A percentile compares a stretch with the other conserved stretches of the same genome.
phyloP scores from a whole-genome alignment of 164 flowering plant species.

The Vitis amurensis region DNA sequence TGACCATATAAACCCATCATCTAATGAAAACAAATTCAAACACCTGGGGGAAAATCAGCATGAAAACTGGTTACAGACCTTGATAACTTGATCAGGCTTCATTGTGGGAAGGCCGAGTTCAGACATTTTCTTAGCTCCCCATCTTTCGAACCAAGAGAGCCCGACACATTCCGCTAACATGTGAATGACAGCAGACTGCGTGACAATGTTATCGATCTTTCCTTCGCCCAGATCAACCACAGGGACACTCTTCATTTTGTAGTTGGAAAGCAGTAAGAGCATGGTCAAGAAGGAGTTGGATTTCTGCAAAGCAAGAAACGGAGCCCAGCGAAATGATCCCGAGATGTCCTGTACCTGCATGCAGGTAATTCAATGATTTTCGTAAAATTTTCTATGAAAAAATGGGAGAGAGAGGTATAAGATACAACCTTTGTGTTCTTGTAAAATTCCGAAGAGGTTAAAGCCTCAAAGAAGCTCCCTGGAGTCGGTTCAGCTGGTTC shows the following conservation, averaged over 20 bases:
- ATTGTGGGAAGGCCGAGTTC: conserved; percentile 85
- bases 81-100: conserved; percentile 49
- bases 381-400: background rate
- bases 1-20: conserved; percentile 4
- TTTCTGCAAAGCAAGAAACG: conserved; percentile 90
- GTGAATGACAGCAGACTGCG: conserved; percentile 93
- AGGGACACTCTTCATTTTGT: conserved; percentile 97
- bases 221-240: conserved; percentile 80
- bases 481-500: conserved; percentile 54
- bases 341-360: conserved; percentile 85
- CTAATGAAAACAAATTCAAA: background rate
- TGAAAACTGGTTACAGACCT: conserved; percentile 34
- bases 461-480: conserved; percentile 74
- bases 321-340: conserved; percentile 98
- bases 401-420: background rate
- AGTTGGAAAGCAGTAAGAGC: conserved; percentile 89
- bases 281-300: conserved; percentile 85
- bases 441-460: conserved; percentile 79
- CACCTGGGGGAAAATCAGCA: background rate
- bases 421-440: conserved; percentile 74
- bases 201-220: conserved; percentile 75
- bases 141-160: conserved; percentile 91
- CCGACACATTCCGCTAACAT: conserved; percentile 95
- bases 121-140: conserved; percentile 78
- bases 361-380: background rate